Base-by-base conservation (phyloP, 148 eudicot species). In the Rhododendron vialii region DNA sequence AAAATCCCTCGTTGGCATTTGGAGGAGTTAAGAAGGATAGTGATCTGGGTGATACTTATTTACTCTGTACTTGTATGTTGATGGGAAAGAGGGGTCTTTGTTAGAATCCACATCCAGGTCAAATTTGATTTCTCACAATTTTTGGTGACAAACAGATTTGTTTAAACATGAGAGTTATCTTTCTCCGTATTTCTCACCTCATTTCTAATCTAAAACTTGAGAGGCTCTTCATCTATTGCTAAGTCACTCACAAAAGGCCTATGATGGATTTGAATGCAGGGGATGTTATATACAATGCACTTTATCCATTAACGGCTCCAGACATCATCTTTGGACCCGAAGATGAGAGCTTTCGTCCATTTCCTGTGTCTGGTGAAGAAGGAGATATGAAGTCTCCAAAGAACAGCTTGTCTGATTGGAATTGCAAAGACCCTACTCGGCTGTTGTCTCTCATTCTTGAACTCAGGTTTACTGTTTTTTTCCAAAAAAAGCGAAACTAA, bases 271-370 rank as follows among this genome's bases (percentile, higher is more conserved):
- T 84, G 81, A 65, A 35, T 80, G 26, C 84, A 95, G 99, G 99
- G 99, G 98, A 94, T 88, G 88, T 95, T 13, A 84, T 94, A 55
- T 96, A 88, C 94, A 93, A 95, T 89, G 92, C 93, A 67, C 87
- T 90, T 76, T 91, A 91, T 87, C 99, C 98, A 30, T 89, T 96
- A 86, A 83, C 86, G 63, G 93, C 95, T 36, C 99, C 99, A 1
- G 99, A 96, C 88, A 85, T 96, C 26, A 90, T 96, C 65, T 96
- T 96, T 82, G 99, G 98, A 6, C 91, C 93, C 5, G 96, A 93
- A 73, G 98, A 96, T 91, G 98, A 92, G 83, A 78, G 81, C 51
- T 95, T 95, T 88, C 78, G 85, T 35, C 93, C 96, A 0, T 94
- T 86, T 87, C 86, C 86, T 18, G 59, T n/a, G 73, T 86, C 80